Conservation (phyloP, 139 green algal species). For the Tetraselmis chui region DNA sequence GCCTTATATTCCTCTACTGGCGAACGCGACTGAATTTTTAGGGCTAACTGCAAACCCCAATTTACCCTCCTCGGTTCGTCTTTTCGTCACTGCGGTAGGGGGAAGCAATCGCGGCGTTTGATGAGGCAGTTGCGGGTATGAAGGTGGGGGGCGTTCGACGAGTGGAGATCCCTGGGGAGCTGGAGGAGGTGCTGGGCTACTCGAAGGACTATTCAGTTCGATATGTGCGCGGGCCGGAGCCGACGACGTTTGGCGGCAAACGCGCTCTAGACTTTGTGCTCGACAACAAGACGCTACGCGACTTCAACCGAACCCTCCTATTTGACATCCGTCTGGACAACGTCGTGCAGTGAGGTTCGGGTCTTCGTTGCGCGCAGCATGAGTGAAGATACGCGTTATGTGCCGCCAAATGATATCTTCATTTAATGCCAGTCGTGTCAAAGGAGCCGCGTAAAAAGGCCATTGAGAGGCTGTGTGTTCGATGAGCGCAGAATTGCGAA, state of each 20-base stretch:
- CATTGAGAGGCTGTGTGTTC: too few relatives aligned
- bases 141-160: constrained; percentile 63
- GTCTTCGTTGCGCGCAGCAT: too few relatives aligned
- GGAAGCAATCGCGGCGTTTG: constrained; percentile 66
- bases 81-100: too few relatives aligned
- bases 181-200: constrained; percentile 38
- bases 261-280: constrained; percentile 87
- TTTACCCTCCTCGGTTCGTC: too few relatives aligned
- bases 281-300: constrained; percentile 58
- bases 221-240: constrained; percentile 12
- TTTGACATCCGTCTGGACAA: constrained; percentile 81
- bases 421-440: too few relatives aligned
- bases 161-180: constrained; percentile 66
- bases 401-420: too few relatives aligned
- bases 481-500: too few relatives aligned
- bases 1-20: not conserved
- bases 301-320: constrained; percentile 72
- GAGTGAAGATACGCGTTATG: too few relatives aligned
- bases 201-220: not conserved
- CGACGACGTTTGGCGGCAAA: constrained; percentile 36
- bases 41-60: constrained; percentile 53
- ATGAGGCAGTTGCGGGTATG: constrained; percentile 76
- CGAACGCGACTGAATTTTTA: constrained; percentile 62
- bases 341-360: too few relatives aligned
- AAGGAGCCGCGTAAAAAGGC: too few relatives aligned